Evolutionary conservation across 2,329 filamentous ascomycete genomes (phyloP).

Genomic region (Aureobasidium mangrovei): DNA sequence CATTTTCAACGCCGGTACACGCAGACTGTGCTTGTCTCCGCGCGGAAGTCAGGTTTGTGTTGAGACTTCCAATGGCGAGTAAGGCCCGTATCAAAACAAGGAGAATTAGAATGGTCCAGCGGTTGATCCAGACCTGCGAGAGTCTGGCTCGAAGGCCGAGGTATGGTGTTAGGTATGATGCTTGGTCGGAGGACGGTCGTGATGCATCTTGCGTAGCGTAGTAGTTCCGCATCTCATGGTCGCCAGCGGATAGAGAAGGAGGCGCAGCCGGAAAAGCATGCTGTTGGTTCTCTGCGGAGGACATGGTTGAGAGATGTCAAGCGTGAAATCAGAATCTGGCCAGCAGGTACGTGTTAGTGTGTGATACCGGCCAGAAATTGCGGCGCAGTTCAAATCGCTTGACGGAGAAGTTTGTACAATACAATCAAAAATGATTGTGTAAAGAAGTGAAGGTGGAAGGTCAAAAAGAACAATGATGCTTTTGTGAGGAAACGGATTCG

Average conservation of each 20-base stretch:
- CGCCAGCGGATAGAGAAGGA: slow-evolving; percentile 52
- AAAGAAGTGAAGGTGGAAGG: slow-evolving; percentile 7
- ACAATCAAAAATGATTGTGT: slow-evolving; percentile 5
- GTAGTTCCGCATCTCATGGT: slow-evolving; percentile 54
- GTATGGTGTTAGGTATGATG: slow-evolving; percentile 74
- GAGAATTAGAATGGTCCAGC: slow-evolving; percentile 85
- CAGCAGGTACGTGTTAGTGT: slow-evolving; percentile 16
- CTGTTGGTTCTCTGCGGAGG: slow-evolving; percentile 45
- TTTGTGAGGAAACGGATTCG: slow-evolving; percentile 20
- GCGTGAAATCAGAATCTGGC: slow-evolving; percentile 15
- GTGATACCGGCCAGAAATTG: background rate
- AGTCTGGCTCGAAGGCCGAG: slow-evolving; percentile 80
- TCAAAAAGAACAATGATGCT: slow-evolving; percentile 5
- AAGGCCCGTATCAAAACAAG: slow-evolving; percentile 77
- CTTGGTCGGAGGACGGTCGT: slow-evolving; percentile 52
- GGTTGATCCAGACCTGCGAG: slow-evolving; percentile 95
- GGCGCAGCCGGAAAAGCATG: slow-evolving; percentile 46
- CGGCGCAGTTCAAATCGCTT: background rate
- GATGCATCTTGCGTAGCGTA: slow-evolving; percentile 47
- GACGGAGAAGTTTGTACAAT: background rate
- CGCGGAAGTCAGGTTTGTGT: slow-evolving; percentile 66
- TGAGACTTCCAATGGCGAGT: slow-evolving; percentile 62
- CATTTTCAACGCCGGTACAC: slow-evolving; percentile 83
- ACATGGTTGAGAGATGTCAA: slow-evolving; percentile 30
- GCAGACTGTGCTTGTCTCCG: slow-evolving; percentile 75